Conservation (phyloP, 495 filamentous ascomycete species). For the Venustampulla echinocandica region DNA sequence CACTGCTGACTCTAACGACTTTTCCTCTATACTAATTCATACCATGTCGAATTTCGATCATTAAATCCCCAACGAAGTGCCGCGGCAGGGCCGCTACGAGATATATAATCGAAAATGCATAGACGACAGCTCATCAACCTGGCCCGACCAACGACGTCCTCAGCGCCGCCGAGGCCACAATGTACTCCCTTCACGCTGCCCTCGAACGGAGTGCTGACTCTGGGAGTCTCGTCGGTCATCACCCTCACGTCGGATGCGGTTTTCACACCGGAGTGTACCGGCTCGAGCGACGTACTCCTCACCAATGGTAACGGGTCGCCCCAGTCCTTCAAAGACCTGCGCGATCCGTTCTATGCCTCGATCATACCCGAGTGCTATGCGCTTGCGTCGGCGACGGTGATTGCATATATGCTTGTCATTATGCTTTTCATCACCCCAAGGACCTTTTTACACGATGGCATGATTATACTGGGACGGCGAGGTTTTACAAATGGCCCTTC, state of each 20-base stretch:
- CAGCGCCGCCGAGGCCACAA: constrained; percentile 17
- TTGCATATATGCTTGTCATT: constrained; percentile 88
- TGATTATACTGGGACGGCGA: constrained; percentile 69
- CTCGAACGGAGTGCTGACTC: constrained; percentile 47
- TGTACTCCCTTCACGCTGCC: constrained; percentile 60
- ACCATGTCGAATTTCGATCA: constrained; percentile 14
- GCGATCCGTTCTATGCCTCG: constrained; percentile 87
- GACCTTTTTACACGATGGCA: constrained; percentile 79
- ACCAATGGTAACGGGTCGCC: constrained; percentile 25
- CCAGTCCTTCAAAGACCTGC: constrained; percentile 42
- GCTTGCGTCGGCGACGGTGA: constrained; percentile 80
- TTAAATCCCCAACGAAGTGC: constrained; percentile 4
- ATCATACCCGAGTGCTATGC: constrained; percentile 86
- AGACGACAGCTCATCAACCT: constrained; percentile 17
- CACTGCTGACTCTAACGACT: too few relatives aligned
- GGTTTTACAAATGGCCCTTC: constrained; percentile 76
- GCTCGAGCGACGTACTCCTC: constrained; percentile 15
- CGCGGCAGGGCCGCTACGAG: constrained; percentile 17
- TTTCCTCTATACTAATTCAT: too few relatives aligned
- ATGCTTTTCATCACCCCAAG: constrained; percentile 88
- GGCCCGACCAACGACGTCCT: constrained; percentile 7
- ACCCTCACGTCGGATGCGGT: constrained; percentile 54
- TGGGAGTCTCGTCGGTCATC: constrained; percentile 44
- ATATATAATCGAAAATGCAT: constrained; percentile 14
- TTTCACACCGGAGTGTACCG: constrained; percentile 54